A percentile compares a stretch with the other conserved stretches of the same genome.
Conservation (phyloP, 164 flowering plant species). For the Piper longum region DNA sequence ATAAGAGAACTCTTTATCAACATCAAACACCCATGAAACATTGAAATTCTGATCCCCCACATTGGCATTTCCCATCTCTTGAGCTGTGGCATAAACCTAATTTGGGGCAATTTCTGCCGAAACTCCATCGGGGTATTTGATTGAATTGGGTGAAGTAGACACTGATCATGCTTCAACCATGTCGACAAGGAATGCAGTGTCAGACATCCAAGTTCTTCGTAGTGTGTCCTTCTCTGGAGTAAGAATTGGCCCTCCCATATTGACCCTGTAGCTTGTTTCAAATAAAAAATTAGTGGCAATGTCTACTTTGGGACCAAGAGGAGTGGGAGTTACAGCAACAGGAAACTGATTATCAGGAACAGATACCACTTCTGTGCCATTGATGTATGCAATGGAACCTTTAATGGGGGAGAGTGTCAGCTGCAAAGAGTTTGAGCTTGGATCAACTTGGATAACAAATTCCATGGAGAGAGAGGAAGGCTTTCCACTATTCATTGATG, state of each 20-base stretch:
- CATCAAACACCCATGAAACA: conserved; percentile 33
- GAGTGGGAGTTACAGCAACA: conserved; percentile 14
- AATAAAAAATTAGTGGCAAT: conserved; percentile 16
- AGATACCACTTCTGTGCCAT: conserved; percentile 37
- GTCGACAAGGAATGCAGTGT: conserved; percentile 20
- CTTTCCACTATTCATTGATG: conserved; percentile 10
- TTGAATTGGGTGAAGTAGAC: conserved; percentile 11
- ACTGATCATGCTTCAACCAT: conserved; percentile 23
- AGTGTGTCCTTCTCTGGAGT: conserved; percentile 27
- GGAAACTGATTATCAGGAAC: conserved; percentile 24
- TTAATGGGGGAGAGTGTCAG: conserved; percentile 21
- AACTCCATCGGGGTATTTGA: conserved; percentile 28
- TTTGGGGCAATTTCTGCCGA: conserved; percentile 33
- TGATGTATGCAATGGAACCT: conserved; percentile 32
- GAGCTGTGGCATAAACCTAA: conserved; percentile 45
- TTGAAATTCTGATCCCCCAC: conserved; percentile 32
- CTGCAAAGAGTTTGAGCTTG: conserved; percentile 9
- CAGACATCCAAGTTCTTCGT: conserved; percentile 34
- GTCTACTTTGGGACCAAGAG: conserved; percentile 17
- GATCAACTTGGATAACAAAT: conserved; percentile 21
- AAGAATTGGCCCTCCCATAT: conserved; percentile 36
- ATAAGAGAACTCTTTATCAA: conserved; percentile 29
- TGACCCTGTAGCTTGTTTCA: conserved; percentile 30
- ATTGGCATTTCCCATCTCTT: conserved; percentile 45
- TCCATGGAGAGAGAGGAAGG: conserved; percentile 14